Evolutionary conservation across 768 basidiomycete genomes (phyloP), one percentile per base, ranked within the genome.

Genomic region (Psilocybe sp.): DNA sequence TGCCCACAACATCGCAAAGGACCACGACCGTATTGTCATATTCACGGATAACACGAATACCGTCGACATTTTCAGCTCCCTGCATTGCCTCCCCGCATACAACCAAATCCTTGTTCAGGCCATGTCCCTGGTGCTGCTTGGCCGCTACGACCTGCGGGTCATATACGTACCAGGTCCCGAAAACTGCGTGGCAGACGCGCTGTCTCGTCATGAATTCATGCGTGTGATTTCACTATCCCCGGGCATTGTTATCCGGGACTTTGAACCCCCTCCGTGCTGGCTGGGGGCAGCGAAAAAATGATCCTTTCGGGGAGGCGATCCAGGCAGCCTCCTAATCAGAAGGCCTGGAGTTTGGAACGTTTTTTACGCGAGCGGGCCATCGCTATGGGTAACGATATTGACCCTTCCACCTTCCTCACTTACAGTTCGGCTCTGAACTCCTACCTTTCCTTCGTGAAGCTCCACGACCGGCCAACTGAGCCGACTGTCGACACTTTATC

Each of bases 271-370:
- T 28, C 23, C 23, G 23, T 28, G 23, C 23, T 28, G 23, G 23
- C 23, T 28, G 23, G 23, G 23, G 23, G 23, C 23, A 4, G 23
- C 23, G 23, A 28, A 28, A 28, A 28, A 28, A 28, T 28, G 23
- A 28, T 28, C 23, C 4, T 28, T 4, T 28, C 23, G 3, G 23
- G 23, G 23, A 28, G 23, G 23, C 23, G 23, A 36, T 51, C 69
- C 47, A 54, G 60, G 53, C 73, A 73, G 51, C 73, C 72, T 1
- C 0, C 8, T 0, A 1, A 4, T 9, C 44, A 68, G 44, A 50
- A 39, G n/a, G 53, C 69, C 31, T 76, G 77, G 76, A 53, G 69
- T 0, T 8, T 43, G 0, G 69, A 76, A 39, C 54, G 56, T 4
- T 59, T 78, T 2, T 8, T 63, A 1, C 65, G 53, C 20, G 65